phyloP scores from a whole-genome alignment of 1,284 basidiomycete species.

The Cryptococcus deneoformans region DNA sequence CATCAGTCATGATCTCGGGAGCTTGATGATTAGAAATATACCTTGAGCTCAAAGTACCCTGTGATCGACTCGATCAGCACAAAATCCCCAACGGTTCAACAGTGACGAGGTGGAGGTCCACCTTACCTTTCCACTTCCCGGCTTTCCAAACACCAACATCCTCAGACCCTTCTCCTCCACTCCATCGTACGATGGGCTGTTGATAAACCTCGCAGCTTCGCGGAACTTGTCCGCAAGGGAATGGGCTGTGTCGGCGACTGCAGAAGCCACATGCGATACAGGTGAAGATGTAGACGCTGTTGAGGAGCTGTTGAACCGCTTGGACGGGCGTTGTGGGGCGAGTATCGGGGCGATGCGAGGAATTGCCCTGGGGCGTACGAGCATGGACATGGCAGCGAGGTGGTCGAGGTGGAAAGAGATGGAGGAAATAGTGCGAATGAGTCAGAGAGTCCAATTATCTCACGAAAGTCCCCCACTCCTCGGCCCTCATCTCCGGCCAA shows the following conservation, averaged over 20 bases:
- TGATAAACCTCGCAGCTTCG: conserved; percentile 13
- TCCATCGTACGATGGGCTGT: conserved; percentile 24
- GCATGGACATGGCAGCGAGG: too few relatives aligned
- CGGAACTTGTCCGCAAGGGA: conserved; percentile 18
- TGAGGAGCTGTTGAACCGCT: background rate
- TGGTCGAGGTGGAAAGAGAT: too few relatives aligned
- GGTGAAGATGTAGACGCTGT: conserved; percentile 1
- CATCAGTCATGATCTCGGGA: background rate
- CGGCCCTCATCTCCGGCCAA: too few relatives aligned
- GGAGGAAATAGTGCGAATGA: too few relatives aligned
- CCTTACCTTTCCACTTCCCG: conserved; percentile 47
- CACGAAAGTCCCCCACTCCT: too few relatives aligned
- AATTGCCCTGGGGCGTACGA: too few relatives aligned
- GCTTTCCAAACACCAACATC: conserved; percentile 50
- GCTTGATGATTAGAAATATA: conserved; percentile 5
- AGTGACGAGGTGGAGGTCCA: background rate
- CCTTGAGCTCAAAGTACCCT: conserved; percentile 44
- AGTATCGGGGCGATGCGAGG: too few relatives aligned
- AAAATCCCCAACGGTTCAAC: background rate
- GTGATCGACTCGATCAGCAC: background rate
- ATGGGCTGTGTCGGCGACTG: conserved; percentile 18
- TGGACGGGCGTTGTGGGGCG: background rate
- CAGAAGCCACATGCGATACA: conserved; percentile 1
- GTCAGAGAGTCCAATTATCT: too few relatives aligned
- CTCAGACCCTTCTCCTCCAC: conserved; percentile 33